These are phyloP conservation scores for Lentinus brumalis DNA, from an alignment of 768 basidiomycete species.

Conservation along the genomic window DNA sequence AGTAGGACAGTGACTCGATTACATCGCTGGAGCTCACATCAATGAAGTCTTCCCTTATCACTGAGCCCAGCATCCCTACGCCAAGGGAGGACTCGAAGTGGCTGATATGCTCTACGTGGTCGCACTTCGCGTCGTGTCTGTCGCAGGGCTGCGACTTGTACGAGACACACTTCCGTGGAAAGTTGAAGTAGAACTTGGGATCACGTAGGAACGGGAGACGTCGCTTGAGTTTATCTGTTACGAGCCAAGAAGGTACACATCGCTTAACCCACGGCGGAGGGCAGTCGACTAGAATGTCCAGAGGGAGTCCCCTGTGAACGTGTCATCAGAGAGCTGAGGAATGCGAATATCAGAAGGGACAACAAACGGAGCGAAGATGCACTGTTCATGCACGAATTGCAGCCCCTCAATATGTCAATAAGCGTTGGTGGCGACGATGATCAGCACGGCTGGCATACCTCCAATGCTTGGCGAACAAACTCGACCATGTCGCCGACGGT, in stretches of 20 bases:
- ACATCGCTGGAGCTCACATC: neutral
- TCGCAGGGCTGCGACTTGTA: conserved; percentile 21
- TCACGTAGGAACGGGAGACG: neutral
- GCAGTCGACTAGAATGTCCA: neutral
- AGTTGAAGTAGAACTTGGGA: conserved; percentile 28
- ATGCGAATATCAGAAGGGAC: neutral
- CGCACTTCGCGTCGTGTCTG: conserved; percentile 27
- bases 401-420: conserved; percentile 2
- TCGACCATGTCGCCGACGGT: neutral
- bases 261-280: too few species aligned
- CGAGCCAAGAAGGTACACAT: conserved; percentile 6
- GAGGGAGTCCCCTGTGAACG: neutral
- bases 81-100: too few species aligned
- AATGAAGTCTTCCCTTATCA: conserved; percentile 13
- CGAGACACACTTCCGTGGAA: conserved; percentile 15
- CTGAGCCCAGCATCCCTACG: conserved; percentile 9
- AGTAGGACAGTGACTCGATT: neutral
- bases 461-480: neutral
- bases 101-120: too few species aligned
- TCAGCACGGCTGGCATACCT: neutral
- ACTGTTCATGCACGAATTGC: conserved; percentile 15
- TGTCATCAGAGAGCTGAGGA: neutral
- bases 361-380: conserved; percentile 9
- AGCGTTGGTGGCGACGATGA: neutral
- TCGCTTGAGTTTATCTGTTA: neutral